Evolutionary conservation across 139 green algal genomes (phyloP).

Genomic region (Pseudopediastrum boryanum): DNA sequence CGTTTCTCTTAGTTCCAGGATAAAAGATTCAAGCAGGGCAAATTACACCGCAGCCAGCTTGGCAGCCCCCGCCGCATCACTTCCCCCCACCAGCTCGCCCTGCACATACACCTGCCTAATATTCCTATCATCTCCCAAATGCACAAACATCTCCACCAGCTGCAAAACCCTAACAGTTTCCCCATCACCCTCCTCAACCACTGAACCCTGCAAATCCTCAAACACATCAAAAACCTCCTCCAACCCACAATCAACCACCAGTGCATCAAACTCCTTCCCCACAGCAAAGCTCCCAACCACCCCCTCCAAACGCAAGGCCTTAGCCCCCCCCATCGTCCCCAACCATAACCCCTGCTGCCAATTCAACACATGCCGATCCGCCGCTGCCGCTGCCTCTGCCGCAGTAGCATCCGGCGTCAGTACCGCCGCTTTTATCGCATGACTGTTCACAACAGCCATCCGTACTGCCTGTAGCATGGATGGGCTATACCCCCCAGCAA

Average conservation of each 20-base stretch:
- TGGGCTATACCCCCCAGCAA: conserved; percentile 62
- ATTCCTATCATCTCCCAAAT: conserved; percentile 75
- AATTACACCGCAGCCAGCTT: too few species aligned
- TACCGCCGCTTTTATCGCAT: conserved; percentile 34
- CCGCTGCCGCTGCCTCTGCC: background rate
- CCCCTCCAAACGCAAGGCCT: conserved; percentile 57
- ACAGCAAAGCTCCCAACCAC: conserved; percentile 57
- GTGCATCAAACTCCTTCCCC: conserved; percentile 72
- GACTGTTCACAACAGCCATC: conserved; percentile 63
- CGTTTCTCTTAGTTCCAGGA: too few species aligned
- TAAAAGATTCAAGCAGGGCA: too few species aligned
- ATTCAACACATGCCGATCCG: conserved; percentile 5
- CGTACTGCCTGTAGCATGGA: conserved; percentile 74
- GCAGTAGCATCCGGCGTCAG: conserved; percentile 7
- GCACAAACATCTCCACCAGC: conserved; percentile 68
- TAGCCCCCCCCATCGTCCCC: conserved; percentile 66
- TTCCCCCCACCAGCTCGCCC: too few species aligned
- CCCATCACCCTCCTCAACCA: too few species aligned
- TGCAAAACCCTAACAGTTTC: too few species aligned
- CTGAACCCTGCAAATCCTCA: conserved; percentile 39
- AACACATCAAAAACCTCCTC: conserved; percentile 61
- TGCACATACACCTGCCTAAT: conserved; percentile 63
- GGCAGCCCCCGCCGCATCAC: too few species aligned
- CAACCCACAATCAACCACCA: conserved; percentile 58
- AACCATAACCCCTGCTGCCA: conserved; percentile 69